These are phyloP conservation scores for Aspergillus mulundensis DNA, from an alignment of 495 filamentous ascomycete genomes.

Conservation along the genomic window DNA sequence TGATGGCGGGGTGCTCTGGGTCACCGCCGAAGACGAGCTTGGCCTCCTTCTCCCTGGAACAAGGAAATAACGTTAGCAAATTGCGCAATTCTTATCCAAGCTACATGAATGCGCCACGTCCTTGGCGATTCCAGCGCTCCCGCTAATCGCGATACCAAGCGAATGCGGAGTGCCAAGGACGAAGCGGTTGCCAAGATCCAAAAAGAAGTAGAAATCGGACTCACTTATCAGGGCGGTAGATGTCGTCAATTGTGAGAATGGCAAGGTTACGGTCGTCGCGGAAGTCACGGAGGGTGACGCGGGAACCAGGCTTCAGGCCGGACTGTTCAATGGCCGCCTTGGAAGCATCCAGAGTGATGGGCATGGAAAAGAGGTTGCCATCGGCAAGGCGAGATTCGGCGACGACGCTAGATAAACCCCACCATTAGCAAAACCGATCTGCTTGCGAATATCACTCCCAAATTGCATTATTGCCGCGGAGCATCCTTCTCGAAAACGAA, in stretches of 20 bases:
- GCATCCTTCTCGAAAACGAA: neutral
- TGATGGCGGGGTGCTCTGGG: slow-evolving; percentile 86
- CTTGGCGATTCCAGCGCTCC: neutral
- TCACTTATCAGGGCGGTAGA: slow-evolving; percentile 96
- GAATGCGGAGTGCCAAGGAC: neutral
- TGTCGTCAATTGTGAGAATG: slow-evolving; percentile 91
- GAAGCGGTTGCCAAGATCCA: neutral
- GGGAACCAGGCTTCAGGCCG: slow-evolving; percentile 70
- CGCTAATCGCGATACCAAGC: neutral
- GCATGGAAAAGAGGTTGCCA: slow-evolving; percentile 93
- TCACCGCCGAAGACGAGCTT: slow-evolving; percentile 95
- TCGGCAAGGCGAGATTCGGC: slow-evolving; percentile 77
- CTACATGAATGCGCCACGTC: neutral
- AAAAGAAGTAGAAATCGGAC: slow-evolving; percentile 22
- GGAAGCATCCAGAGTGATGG: slow-evolving; percentile 86
- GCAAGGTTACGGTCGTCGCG: slow-evolving; percentile 93
- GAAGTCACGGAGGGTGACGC: slow-evolving; percentile 88
- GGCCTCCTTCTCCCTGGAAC: slow-evolving; percentile 72
- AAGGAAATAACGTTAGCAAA: slow-evolving; percentile 27
- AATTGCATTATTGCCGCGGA: neutral
- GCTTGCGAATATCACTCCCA: neutral
- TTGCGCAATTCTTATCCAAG: slow-evolving; percentile 28
- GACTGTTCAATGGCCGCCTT: slow-evolving; percentile 66
- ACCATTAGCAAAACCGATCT: slow-evolving; percentile 9
- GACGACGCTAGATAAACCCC: slow-evolving; percentile 62